phyloP scores from a whole-genome alignment of 441 rosid species.

The Daphne laureola region DNA sequence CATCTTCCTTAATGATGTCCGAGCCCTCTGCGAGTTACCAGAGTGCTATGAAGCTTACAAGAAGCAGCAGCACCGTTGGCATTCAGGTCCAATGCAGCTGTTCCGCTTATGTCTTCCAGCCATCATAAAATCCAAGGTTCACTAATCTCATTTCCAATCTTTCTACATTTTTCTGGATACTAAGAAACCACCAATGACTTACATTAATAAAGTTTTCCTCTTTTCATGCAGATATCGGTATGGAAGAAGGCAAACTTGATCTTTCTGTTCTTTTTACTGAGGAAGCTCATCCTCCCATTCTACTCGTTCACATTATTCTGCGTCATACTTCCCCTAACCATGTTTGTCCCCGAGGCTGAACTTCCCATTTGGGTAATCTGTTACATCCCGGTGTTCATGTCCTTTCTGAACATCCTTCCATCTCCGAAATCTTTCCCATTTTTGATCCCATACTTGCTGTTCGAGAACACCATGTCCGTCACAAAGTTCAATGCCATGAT shows the following conservation, averaged over 20 bases:
- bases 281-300: slow-evolving; percentile 86
- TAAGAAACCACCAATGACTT: background rate
- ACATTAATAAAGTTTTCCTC: background rate
- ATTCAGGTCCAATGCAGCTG: slow-evolving; percentile 95
- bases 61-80: slow-evolving; percentile 96
- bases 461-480: slow-evolving; percentile 93
- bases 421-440: slow-evolving; percentile 81
- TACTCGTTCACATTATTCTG: slow-evolving; percentile 93
- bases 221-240: slow-evolving; percentile 44
- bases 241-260: slow-evolving; percentile 77
- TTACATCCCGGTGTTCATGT: slow-evolving; percentile 74
- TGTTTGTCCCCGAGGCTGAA: slow-evolving; percentile 90
- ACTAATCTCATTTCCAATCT: background rate
- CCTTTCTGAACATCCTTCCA: slow-evolving; percentile 75
- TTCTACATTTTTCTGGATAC: slow-evolving; percentile 1
- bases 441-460: slow-evolving; percentile 81
- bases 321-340: slow-evolving; percentile 83
- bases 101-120: slow-evolving; percentile 82
- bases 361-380: slow-evolving; percentile 88
- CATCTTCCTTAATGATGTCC: slow-evolving; percentile 69
- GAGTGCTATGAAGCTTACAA: slow-evolving; percentile 93
- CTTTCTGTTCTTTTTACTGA: slow-evolving; percentile 76
- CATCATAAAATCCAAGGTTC: slow-evolving; percentile 67
- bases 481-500: slow-evolving; percentile 96
- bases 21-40: slow-evolving; percentile 79